These are phyloP conservation scores for Paramecium sexaurelia DNA, from an alignment of 73 alveolate genomes.

Conservation along the genomic window DNA sequence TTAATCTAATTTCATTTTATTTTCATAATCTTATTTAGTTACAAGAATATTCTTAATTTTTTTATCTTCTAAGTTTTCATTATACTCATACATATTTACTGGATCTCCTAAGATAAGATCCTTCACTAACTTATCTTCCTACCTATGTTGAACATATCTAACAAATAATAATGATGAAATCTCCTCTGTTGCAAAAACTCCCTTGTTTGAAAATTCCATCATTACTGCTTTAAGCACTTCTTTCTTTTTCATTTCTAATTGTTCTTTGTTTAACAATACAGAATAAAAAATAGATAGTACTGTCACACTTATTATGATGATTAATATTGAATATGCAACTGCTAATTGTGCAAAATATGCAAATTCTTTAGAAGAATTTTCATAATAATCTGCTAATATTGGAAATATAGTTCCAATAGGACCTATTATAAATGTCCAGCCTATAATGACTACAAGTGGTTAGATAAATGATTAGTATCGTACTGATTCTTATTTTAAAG, in stretches of 20 bases:
- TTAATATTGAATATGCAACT: neutral
- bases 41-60: neutral
- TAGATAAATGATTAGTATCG: neutral
- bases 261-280: constrained; percentile 9
- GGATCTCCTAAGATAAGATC: neutral
- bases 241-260: constrained; percentile 23
- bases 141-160: neutral
- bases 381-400: neutral
- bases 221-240: neutral
- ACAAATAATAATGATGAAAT: neutral
- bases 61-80: neutral
- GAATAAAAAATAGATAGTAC: neutral
- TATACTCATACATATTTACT: neutral
- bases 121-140: neutral
- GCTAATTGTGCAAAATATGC: constrained; percentile 9
- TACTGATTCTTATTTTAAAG: neutral
- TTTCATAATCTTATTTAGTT: neutral
- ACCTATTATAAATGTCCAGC: constrained; percentile 17
- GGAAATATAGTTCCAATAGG: constrained; percentile 45
- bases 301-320: neutral
- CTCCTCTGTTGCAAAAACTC: neutral
- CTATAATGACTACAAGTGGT: neutral
- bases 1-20: neutral
- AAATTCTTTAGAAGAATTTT: neutral
- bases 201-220: neutral